Evolutionary conservation across 106 monocot species (phyloP), one percentile per base, ranked within the genome.

Genomic region (Hemerocallis citrina): DNA sequence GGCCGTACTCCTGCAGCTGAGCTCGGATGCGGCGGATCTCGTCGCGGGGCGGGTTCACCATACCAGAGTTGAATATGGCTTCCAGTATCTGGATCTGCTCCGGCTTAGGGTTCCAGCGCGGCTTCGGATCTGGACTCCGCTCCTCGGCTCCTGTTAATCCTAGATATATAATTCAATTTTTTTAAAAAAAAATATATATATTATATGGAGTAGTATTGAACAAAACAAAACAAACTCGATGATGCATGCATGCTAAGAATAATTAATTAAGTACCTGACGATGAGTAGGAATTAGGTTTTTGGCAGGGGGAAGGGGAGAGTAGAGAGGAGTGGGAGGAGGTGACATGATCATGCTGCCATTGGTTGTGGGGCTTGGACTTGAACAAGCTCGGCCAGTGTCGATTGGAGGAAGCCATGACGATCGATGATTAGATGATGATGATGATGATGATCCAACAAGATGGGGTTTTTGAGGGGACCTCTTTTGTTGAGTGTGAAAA

Each of bases 331-430:
- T 78, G 75, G 19, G 92, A 55, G 4, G 92, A 71, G 9, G 77
- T 31, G 79, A 63, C 90, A 65, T 85, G 76, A 81, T 91, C 91
- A 70, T 81, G 79, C 78, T 86, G 83, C 80, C 84, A 81, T 56
- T 82, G 90, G 72, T 81, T 77, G 52, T 75, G 69, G 43, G 65
- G 74, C 60, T 88, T 96, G 76, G 96, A 87, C 64, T 91, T 96
- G 96, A 91, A 96, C 87, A 96, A 48, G 68, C 96, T 96, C 7
- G 96, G 96, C 96, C 96, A 96, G 81, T 96, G 86, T 56, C 91
- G 84, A 81, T 96, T 96, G 37, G 96, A 81, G 61, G 96, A 96
- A 55, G 91, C 81, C 96, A 96, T 96, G 80, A 77, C 75, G 71
- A 49, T 43, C 23, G 19, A 5, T 64, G 49, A 24, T 68, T 56